Evolutionary conservation across 1,139 yeast genomes (phyloP), one percentile per base, ranked within the genome.

Genomic region (Taiozyma onychis): DNA sequence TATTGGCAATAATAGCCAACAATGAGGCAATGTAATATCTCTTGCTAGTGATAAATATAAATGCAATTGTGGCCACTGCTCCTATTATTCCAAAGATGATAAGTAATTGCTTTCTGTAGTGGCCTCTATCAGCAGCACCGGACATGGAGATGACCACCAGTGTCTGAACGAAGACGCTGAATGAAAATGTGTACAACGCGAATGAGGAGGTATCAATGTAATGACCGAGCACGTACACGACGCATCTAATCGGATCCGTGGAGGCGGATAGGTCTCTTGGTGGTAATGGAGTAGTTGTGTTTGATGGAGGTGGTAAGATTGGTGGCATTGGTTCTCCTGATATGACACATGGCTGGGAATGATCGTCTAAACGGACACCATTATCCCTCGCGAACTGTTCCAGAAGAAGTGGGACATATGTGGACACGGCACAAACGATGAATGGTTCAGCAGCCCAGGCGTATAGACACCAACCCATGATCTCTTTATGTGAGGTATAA

Each of bases 391-490:
- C 90, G 55, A 81, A 73, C 57, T 81, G 83, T 54, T 84, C 88
- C 34, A 85, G 66, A 9, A 84, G 64, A 24, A 85, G 66, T 0
- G 90, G 90, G 9, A 84, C 82, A 61, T 82, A 85, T 0, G 89
- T 83, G 1, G 89, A 83, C 8, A 85, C 83, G 2, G 84, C 88
- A 39, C 85, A 78, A 6, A 85, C 90, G 10, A 83, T 76, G 61
- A 83, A 85, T 0, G 91, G 90, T 61, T 85, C 90, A 37, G 86
- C 79, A 0, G 89, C 88, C 76, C 85, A 81, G 1, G 83, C 72
- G 56, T 79, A 81, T 10, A 80, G 67, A 55, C 76, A 75, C 83
- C 83, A 77, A 2, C 81, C 81, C 41, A 66, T 57, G 2, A 76
- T 65, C 54, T 76, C 78, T 18, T 60, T 51, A 10, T 57, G 59